Conservation (phyloP, 371 early-diverging fungal genomes). For the Racocetra persica region DNA sequence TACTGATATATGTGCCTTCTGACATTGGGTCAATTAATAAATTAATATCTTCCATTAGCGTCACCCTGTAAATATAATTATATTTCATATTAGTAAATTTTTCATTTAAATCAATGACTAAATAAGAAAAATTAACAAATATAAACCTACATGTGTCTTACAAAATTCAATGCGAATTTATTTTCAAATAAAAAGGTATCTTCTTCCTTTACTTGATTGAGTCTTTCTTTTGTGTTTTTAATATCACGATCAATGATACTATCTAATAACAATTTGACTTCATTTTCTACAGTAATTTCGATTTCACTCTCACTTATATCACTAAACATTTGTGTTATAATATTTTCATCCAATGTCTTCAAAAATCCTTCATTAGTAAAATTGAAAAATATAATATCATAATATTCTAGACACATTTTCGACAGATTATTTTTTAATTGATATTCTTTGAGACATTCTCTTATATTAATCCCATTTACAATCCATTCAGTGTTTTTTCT, state of each 20-base stretch:
- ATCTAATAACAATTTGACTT: conserved; percentile 29
- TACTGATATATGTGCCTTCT: conserved; percentile 10
- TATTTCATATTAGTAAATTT: too few relatives aligned
- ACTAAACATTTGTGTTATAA: conserved; percentile 5
- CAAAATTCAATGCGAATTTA: conserved; percentile 6
- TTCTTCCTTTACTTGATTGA: conserved; percentile 25
- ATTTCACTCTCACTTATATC: conserved; percentile 23
- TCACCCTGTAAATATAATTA: conserved; percentile 30
- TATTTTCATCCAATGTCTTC: conserved; percentile 36
- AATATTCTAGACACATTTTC: neutral
- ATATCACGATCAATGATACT: conserved; percentile 33
- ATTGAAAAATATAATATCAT: conserved; percentile 40
- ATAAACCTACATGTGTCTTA: conserved; percentile 30
- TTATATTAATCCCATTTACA: conserved; percentile 13
- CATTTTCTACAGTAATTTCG: conserved; percentile 18
- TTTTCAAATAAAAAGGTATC: conserved; percentile 19
- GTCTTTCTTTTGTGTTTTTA: conserved; percentile 26
- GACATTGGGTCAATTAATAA: conserved; percentile 27
- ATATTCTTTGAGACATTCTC: conserved; percentile 24
- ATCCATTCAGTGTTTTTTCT: conserved; percentile 12
- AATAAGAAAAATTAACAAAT: too few relatives aligned
- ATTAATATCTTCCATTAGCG: conserved; percentile 22
- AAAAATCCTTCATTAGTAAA: conserved; percentile 11
- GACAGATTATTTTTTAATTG: conserved; percentile 16
- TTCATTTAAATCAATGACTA: too few relatives aligned